Conservation (phyloP, 1,284 basidiomycete species). For the Ceratobasidium theobromae region DNA sequence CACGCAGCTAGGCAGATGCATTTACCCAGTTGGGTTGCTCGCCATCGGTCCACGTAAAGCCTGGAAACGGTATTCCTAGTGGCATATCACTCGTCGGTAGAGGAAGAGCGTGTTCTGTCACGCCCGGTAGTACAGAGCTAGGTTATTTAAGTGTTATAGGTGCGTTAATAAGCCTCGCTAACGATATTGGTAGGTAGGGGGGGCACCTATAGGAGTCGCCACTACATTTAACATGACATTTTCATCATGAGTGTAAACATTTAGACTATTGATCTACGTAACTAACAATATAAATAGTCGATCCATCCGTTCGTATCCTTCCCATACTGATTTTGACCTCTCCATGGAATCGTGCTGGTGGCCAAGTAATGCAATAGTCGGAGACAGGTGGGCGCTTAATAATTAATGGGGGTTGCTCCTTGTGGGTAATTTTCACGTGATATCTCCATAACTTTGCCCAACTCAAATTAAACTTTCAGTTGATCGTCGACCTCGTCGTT, state of each 20-base stretch:
- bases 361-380: not conserved
- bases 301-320: constrained; percentile 1
- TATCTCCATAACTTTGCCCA: no score
- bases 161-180: no score
- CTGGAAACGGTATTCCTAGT: constrained; percentile 29
- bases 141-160: not conserved
- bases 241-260: no score
- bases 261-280: no score
- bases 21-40: constrained; percentile 6
- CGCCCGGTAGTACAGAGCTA: constrained; percentile 6
- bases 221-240: not conserved
- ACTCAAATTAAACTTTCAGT: not conserved
- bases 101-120: not conserved
- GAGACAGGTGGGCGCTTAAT: no score
- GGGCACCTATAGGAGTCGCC: constrained; percentile 23
- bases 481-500: no score
- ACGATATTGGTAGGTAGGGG: no score
- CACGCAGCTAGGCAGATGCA: not conserved
- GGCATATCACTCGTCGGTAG: constrained; percentile 18
- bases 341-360: not conserved
- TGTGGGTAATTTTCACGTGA: no score
- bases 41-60: constrained; percentile 15
- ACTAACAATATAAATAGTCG: constrained; percentile 11
- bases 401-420: no score
- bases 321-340: not conserved